These are phyloP conservation scores for Eremothecium coryli DNA, from an alignment of 1,139 yeast species.

Conservation along the genomic window DNA sequence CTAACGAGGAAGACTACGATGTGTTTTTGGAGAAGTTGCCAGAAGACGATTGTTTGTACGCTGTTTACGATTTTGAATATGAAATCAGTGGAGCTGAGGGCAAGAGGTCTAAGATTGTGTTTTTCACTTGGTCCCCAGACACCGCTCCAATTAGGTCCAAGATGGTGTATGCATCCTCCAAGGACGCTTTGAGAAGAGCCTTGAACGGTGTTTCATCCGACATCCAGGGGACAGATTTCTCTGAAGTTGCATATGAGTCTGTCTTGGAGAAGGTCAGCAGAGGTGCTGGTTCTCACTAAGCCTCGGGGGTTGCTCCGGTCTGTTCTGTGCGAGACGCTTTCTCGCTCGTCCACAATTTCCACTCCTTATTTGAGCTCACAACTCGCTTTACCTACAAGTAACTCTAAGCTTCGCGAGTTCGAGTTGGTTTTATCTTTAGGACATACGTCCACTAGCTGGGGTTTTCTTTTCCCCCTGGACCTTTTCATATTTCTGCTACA, in stretches of 20 bases:
- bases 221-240: slow-evolving; percentile 94
- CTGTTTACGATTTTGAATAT: slow-evolving; percentile 93
- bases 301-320: not conserved
- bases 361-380: too few relatives aligned
- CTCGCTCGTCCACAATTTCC: too few relatives aligned
- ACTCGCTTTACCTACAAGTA: too few relatives aligned
- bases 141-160: slow-evolving; percentile 88
- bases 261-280: slow-evolving; percentile 85
- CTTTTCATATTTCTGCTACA: too few relatives aligned
- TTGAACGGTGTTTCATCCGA: slow-evolving; percentile 90
- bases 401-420: too few relatives aligned
- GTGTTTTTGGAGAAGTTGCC: slow-evolving; percentile 78
- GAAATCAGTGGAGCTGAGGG: slow-evolving; percentile 88
- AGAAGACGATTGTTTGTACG: slow-evolving; percentile 93
- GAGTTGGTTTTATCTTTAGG: too few relatives aligned
- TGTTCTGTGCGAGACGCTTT: too few relatives aligned
- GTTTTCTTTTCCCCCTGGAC: too few relatives aligned
- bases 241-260: slow-evolving; percentile 90
- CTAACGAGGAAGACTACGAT: slow-evolving; percentile 68
- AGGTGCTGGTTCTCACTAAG: slow-evolving; percentile 59
- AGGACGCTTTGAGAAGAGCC: slow-evolving; percentile 96
- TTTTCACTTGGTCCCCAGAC: slow-evolving; percentile 97
- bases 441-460: too few relatives aligned
- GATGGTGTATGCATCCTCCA: slow-evolving; percentile 97
- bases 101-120: slow-evolving; percentile 87